phyloP scores from a whole-genome alignment of 1,284 basidiomycete species.

The Mycosarcoma mackinlayi region DNA sequence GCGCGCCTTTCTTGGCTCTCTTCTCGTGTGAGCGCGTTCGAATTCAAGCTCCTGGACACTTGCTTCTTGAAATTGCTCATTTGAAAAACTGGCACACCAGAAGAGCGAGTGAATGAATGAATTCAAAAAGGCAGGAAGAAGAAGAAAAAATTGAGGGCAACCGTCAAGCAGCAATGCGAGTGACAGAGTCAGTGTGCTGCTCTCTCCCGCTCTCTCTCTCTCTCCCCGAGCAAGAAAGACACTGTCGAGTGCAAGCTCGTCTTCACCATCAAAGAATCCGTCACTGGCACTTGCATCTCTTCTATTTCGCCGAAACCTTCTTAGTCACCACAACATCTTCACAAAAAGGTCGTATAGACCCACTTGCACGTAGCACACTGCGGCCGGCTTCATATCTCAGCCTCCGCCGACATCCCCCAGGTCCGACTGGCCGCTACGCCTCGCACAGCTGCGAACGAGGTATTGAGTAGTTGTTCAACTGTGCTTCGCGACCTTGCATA shows the following conservation, averaged over 20 bases:
- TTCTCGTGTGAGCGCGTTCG: constrained; percentile 10
- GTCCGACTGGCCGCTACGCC: not conserved
- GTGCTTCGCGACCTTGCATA: constrained; percentile 1
- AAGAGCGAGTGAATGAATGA: constrained; percentile 8
- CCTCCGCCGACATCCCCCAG: constrained; percentile 24
- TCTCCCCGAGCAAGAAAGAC: no score
- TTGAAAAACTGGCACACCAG: constrained; percentile 2
- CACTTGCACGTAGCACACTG: constrained; percentile 1
- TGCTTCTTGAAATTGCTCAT: no score
- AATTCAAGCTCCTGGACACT: no score
- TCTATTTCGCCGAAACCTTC: not conserved
- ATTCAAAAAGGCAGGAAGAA: constrained; percentile 1
- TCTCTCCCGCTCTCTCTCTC: no score
- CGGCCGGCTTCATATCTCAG: constrained; percentile 16
- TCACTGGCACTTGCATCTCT: not conserved
- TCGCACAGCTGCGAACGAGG: constrained; percentile 17
- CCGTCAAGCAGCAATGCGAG: not conserved
- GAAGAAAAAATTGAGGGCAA: not conserved
- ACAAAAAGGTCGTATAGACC: constrained; percentile 49
- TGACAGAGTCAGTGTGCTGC: not conserved
- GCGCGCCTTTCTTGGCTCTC: not conserved
- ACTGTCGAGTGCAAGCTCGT: no score
- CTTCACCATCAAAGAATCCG: constrained; percentile 6
- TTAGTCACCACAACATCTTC: not conserved
- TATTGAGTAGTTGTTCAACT: not conserved